These are phyloP conservation scores for Cymbidium sinense DNA, from an alignment of 106 monocot species.

Conservation along the genomic window DNA sequence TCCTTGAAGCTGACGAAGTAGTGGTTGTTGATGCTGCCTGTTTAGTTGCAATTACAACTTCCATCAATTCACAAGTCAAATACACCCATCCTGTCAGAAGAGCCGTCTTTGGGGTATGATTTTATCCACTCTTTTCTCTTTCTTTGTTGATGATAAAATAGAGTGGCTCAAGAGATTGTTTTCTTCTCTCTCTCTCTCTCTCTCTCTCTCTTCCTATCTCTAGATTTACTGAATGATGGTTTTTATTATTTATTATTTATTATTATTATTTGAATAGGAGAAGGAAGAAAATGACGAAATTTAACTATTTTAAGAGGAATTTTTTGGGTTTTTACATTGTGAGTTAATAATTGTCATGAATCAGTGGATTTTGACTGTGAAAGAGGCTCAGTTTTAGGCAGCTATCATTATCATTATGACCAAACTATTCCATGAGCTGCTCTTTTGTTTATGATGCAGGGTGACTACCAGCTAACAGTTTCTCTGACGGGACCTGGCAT, in stretches of 20 bases:
- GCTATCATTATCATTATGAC: neutral
- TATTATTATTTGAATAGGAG: no score
- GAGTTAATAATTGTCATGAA: neutral
- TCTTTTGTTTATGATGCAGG: conserved; percentile 36
- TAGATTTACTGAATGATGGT: no score
- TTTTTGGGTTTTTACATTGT: neutral
- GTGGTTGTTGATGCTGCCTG: conserved; percentile 68
- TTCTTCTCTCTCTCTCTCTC: no score
- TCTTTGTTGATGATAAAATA: neutral
- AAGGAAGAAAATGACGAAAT: neutral
- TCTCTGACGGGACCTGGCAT: conserved; percentile 80
- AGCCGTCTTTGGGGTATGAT: conserved; percentile 72
- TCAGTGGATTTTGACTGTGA: neutral
- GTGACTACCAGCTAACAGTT: conserved; percentile 67
- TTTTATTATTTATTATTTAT: no score
- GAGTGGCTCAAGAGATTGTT: neutral
- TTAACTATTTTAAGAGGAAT: neutral
- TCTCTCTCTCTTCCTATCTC: no score
- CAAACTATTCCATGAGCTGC: neutral
- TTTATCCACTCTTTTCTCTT: neutral
- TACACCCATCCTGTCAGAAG: conserved; percentile 58
- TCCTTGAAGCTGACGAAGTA: conserved; percentile 67
- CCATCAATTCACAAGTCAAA: conserved; percentile 62
- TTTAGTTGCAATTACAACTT: conserved; percentile 71
- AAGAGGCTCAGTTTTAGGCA: neutral